A percentile compares a stretch with the other conserved stretches of the same genome.
These are phyloP conservation scores for Lichtheimia corymbifera DNA, from an alignment of 371 early-diverging fungal species.

Conservation along the genomic window DNA sequence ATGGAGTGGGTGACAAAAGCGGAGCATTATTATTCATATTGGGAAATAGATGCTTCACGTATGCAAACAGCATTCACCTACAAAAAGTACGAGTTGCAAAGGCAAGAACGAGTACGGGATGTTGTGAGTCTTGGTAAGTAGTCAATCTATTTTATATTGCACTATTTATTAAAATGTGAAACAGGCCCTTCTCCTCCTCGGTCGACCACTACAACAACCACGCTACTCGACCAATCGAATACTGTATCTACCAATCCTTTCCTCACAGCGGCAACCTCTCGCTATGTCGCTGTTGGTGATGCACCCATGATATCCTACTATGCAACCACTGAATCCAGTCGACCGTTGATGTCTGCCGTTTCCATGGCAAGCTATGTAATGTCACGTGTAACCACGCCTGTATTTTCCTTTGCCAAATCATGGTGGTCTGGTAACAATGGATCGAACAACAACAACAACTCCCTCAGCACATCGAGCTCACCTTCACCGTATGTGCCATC, in stretches of 20 bases:
- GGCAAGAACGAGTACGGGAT: slow-evolving; percentile 54
- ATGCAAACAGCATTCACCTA: slow-evolving; percentile 57
- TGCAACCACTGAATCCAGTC: slow-evolving; percentile 53
- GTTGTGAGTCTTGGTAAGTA: slow-evolving; percentile 52
- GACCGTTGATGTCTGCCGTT: slow-evolving; percentile 57
- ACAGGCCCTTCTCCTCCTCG: slow-evolving; percentile 30
- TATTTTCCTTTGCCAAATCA: slow-evolving; percentile 64
- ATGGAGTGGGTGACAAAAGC: not conserved
- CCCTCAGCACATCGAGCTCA: slow-evolving; percentile 23
- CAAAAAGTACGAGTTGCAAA: slow-evolving; percentile 60
- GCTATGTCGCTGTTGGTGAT: slow-evolving; percentile 60
- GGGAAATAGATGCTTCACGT: slow-evolving; percentile 37
- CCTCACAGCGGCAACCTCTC: slow-evolving; percentile 44
- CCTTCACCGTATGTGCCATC: slow-evolving; percentile 49
- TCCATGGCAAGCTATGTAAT: slow-evolving; percentile 63
- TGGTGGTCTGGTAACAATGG: slow-evolving; percentile 47
- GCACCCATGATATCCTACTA: slow-evolving; percentile 64
- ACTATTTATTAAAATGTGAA: not conserved
- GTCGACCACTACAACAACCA: slow-evolving; percentile 9
- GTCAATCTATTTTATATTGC: not conserved
- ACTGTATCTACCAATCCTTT: slow-evolving; percentile 34
- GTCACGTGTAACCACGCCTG: slow-evolving; percentile 56
- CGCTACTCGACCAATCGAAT: slow-evolving; percentile 22
- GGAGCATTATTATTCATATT: not conserved
- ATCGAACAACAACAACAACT: not conserved